phyloP scores from a whole-genome alignment of 2,329 filamentous ascomycete species.

The Rhinocladiella similis region DNA sequence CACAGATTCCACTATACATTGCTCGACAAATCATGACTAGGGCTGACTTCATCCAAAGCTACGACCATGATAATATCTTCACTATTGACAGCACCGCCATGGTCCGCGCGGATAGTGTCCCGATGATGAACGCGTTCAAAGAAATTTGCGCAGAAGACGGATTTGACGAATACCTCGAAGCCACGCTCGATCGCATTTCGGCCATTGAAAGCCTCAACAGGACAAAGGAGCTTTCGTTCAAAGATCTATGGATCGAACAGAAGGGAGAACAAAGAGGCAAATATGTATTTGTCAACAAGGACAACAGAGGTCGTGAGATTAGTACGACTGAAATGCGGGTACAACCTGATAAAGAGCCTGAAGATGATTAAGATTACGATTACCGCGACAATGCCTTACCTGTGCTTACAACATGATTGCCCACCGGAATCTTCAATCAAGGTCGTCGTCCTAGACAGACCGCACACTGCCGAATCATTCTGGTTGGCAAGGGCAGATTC shows the following conservation, averaged over 20 bases:
- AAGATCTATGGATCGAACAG: constrained; percentile 78
- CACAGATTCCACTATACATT: constrained; percentile 76
- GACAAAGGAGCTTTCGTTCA: constrained; percentile 92
- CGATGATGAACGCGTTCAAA: constrained; percentile 90
- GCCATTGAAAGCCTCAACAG: constrained; percentile 91
- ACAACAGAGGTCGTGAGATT: constrained; percentile 48
- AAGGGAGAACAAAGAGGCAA: constrained; percentile 53
- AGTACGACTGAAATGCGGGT: constrained; percentile 43
- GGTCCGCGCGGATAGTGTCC: constrained; percentile 89
- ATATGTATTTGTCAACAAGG: constrained; percentile 63
- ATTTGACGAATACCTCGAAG: constrained; percentile 80
- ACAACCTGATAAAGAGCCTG: constrained; percentile 17
- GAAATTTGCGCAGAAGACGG: constrained; percentile 75
- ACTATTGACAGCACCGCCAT: constrained; percentile 85
- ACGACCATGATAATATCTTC: constrained; percentile 93
- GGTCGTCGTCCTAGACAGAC: constrained; percentile 8
- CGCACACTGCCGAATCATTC: constrained; percentile 14
- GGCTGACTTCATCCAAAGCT: constrained; percentile 87
- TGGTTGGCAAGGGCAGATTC: neutral
- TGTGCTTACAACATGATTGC: neutral
- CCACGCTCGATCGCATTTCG: constrained; percentile 79
- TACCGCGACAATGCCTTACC: neutral
- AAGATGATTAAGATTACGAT: constrained; percentile 7
- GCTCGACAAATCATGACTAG: constrained; percentile 93
- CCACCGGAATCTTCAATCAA: neutral